Evolutionary conservation across 2,329 filamentous ascomycete genomes (phyloP).

Genomic region (Neonectria faginata): DNA sequence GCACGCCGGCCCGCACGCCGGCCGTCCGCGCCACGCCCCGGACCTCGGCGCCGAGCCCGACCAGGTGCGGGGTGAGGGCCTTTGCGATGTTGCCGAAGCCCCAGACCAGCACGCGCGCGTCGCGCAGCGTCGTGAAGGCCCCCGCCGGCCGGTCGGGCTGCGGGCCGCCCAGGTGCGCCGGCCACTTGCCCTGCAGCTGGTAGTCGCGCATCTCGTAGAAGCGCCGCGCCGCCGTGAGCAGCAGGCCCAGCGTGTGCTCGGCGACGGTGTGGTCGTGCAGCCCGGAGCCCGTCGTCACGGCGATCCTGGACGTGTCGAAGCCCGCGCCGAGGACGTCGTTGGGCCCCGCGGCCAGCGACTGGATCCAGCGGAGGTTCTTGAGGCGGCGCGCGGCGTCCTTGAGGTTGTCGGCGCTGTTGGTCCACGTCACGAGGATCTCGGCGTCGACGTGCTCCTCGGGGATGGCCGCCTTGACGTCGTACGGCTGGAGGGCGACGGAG

Average conservation of each 20-base stretch:
- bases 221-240: constrained; percentile 65
- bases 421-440: constrained; percentile 71
- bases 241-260: constrained; percentile 71
- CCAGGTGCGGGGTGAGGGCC: constrained; percentile 66
- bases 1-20: constrained; percentile 68
- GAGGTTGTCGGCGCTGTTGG: constrained; percentile 69
- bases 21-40: constrained; percentile 66
- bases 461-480: constrained; percentile 68
- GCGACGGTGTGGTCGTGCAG: constrained; percentile 74
- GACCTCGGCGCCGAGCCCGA: constrained; percentile 67
- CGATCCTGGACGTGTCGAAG: constrained; percentile 63
- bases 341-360: constrained; percentile 73
- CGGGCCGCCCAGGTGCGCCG: constrained; percentile 70
- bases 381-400: constrained; percentile 66
- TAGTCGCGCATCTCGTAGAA: constrained; percentile 74
- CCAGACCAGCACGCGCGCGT: constrained; percentile 70
- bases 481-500: constrained; percentile 66
- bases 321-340: constrained; percentile 73
- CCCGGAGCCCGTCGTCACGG: constrained; percentile 71
- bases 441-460: constrained; percentile 70
- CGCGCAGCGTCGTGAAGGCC: constrained; percentile 69
- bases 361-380: constrained; percentile 72
- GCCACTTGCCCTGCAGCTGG: constrained; percentile 69
- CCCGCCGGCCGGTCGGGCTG: constrained; percentile 68
- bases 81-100: constrained; percentile 76